phyloP scores from a whole-genome alignment of 305 asterid species.

The Fraxinus latifolia region DNA sequence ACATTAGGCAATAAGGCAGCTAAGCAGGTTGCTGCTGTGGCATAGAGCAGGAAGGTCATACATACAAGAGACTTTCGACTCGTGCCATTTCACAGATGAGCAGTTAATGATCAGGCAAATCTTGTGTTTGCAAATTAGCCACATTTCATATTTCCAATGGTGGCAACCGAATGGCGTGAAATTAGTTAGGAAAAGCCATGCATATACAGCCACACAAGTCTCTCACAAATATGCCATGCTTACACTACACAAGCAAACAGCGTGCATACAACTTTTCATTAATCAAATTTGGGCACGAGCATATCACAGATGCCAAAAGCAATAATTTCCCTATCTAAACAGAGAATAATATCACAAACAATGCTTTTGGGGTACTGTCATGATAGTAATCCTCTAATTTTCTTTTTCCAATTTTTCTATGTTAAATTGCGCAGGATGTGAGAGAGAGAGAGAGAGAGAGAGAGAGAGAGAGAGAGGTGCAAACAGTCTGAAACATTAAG shows the following conservation, averaged over 20 bases:
- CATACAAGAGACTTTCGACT: slow-evolving; percentile 2
- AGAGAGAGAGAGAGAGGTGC: neutral
- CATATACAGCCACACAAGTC: neutral
- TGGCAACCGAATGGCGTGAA: neutral
- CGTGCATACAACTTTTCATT: neutral
- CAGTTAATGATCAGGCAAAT: slow-evolving; percentile 10
- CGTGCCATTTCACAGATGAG: neutral
- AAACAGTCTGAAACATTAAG: neutral
- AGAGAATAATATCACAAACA: neutral
- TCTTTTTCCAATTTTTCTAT: neutral
- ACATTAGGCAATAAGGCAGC: neutral
- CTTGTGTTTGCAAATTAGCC: neutral
- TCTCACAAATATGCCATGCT: neutral
- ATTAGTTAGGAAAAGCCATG: neutral
- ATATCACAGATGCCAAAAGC: neutral
- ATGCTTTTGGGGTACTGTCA: neutral
- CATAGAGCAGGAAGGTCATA: neutral
- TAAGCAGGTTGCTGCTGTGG: neutral
- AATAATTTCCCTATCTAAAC: neutral
- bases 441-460: neutral
- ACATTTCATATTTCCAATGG: neutral
- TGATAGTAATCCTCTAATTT: neutral
- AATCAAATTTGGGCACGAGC: neutral
- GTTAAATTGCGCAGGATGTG: neutral
- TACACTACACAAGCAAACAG: neutral